Evolutionary conservation across 257 asterid species (phyloP).

Genomic region (Avicennia marina): DNA sequence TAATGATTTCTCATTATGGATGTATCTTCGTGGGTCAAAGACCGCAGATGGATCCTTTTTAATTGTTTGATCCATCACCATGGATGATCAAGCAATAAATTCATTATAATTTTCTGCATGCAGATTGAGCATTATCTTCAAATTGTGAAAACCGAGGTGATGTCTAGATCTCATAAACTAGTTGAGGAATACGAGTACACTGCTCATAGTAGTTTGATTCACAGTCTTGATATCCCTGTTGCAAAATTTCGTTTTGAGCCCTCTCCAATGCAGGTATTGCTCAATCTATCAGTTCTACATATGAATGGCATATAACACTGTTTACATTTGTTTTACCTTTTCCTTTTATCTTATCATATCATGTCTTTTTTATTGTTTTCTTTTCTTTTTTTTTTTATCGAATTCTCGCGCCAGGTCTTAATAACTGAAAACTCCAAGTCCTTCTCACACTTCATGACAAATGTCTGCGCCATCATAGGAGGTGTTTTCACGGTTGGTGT

Average conservation of each 20-base stretch:
- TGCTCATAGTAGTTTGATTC: slow-evolving; percentile 89
- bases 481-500: slow-evolving; percentile 86
- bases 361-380: no score
- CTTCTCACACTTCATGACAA: slow-evolving; percentile 77
- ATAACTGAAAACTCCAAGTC: slow-evolving; percentile 71
- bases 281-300: no score
- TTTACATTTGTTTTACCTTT: no score
- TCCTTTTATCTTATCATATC: no score
- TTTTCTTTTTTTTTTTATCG: no score
- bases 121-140: slow-evolving; percentile 98
- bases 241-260: slow-evolving; percentile 84
- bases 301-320: no score
- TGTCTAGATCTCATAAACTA: slow-evolving; percentile 71
- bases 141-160: slow-evolving; percentile 90
- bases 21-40: no score
- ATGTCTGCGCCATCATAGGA: slow-evolving; percentile 85
- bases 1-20: no score
- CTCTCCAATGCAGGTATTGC: slow-evolving; percentile 88
- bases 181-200: slow-evolving; percentile 92
- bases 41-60: no score
- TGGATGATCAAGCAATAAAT: background rate
- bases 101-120: slow-evolving; percentile 14
- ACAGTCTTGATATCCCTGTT: slow-evolving; percentile 70
- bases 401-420: slow-evolving; percentile 42
- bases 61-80: no score